These are phyloP conservation scores for Acer saccharum DNA, from an alignment of 345 rosid genomes.

Conservation along the genomic window DNA sequence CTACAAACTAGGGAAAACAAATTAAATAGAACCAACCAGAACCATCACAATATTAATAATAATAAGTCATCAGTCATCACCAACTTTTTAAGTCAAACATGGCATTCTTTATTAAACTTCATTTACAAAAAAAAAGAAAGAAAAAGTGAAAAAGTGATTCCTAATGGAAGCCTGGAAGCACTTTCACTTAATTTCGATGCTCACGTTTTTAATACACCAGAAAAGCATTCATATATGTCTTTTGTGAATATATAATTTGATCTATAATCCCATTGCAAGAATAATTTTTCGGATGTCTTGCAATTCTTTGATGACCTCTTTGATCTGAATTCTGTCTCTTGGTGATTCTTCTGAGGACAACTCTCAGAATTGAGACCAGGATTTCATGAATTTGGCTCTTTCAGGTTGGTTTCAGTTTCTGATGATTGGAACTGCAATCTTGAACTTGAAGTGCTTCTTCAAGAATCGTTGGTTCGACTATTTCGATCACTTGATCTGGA, in stretches of 20 bases:
- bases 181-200: background rate
- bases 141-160: background rate
- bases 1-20: background rate
- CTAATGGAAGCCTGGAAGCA: background rate
- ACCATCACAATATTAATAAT: no score
- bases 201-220: background rate
- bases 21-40: no score
- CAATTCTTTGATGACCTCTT: constrained; percentile 15
- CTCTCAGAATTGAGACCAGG: constrained; percentile 17
- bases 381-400: constrained; percentile 18
- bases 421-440: background rate
- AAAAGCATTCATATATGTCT: background rate
- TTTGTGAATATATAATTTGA: no score
- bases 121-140: background rate
- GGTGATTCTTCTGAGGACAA: constrained; percentile 28
- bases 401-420: background rate
- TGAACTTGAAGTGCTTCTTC: constrained; percentile 12
- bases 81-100: background rate
- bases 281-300: background rate
- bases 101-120: background rate
- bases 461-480: constrained; percentile 20
- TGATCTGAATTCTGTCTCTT: constrained; percentile 15
- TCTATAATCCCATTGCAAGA: background rate
- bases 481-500: constrained; percentile 22
- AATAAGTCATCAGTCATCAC: background rate